Percentiles rank a stretch among this genome's conserved stretches.
Evolutionary conservation across 345 rosid genomes (phyloP).

Genomic region (Gossypium anomalum): DNA sequence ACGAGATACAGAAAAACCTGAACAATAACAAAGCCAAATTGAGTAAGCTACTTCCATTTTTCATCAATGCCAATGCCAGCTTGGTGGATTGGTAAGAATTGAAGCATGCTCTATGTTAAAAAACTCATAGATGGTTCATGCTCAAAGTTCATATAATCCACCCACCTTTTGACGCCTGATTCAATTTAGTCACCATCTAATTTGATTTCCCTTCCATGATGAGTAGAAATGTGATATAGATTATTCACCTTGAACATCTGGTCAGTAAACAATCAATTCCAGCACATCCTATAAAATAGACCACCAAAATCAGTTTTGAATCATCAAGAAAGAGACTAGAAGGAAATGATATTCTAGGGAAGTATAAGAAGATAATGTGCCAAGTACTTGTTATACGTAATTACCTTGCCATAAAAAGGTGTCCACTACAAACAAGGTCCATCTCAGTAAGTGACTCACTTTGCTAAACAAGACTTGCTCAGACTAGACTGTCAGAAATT

Average conservation of each 20-base stretch:
- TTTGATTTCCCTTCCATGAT: background rate
- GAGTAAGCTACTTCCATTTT: background rate
- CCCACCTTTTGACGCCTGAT: background rate
- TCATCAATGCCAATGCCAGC: background rate
- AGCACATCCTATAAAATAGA: background rate
- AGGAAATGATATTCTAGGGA: background rate
- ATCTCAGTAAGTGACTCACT: too few species aligned
- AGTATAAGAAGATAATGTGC: too few species aligned
- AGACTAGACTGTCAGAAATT: too few species aligned
- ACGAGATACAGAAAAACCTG: background rate
- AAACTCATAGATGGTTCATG: background rate
- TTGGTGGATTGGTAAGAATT: background rate
- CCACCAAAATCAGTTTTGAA: background rate
- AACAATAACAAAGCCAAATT: background rate
- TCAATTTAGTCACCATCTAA: background rate
- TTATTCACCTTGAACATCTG: background rate
- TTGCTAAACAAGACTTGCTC: too few species aligned
- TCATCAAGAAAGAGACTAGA: background rate
- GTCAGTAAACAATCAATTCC: background rate
- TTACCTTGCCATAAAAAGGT: too few species aligned
- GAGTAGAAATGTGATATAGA: background rate
- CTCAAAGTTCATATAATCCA: background rate
- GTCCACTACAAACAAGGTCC: too few species aligned
- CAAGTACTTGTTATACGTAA: too few species aligned
- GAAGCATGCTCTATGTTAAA: slow-evolving; percentile 2